phyloP scores from a whole-genome alignment of 83 land plant species.

The Thuja plicata region DNA sequence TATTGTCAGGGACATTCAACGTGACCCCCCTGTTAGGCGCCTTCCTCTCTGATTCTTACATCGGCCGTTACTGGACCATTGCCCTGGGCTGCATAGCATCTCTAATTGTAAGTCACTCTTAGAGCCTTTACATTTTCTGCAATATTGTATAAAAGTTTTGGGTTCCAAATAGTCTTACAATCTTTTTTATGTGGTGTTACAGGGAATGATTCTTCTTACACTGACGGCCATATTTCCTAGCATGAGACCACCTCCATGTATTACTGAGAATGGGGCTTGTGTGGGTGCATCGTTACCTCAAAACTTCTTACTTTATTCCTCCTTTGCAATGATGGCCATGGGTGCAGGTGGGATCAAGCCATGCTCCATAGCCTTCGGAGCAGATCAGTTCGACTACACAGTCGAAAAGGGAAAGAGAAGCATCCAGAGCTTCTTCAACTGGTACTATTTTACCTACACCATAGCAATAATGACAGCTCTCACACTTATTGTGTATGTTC shows the following conservation, averaged over 20 bases:
- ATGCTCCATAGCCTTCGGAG: slow-evolving; percentile 51
- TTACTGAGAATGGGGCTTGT: slow-evolving; percentile 6
- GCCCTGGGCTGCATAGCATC: slow-evolving; percentile 49
- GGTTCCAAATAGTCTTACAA: background rate
- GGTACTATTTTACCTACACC: slow-evolving; percentile 50
- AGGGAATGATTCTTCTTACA: slow-evolving; percentile 50
- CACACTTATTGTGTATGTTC: slow-evolving; percentile 22
- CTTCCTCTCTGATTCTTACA: slow-evolving; percentile 63
- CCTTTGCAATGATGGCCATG: slow-evolving; percentile 29
- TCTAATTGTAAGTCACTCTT: slow-evolving; percentile 29
- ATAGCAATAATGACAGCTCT: slow-evolving; percentile 27
- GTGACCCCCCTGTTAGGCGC: slow-evolving; percentile 65
- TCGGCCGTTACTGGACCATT: slow-evolving; percentile 58
- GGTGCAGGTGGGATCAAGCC: slow-evolving; percentile 58
- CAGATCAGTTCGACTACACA: slow-evolving; percentile 61
- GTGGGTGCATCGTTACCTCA: slow-evolving; percentile 29
- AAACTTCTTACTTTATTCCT: slow-evolving; percentile 18
- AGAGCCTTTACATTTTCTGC: background rate
- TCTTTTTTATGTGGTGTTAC: background rate
- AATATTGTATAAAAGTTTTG: background rate
- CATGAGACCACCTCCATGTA: slow-evolving; percentile 18
- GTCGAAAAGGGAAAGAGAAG: slow-evolving; percentile 19
- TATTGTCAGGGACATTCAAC: slow-evolving; percentile 46
- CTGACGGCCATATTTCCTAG: slow-evolving; percentile 23
- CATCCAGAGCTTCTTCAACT: slow-evolving; percentile 54